A percentile compares a stretch with the other conserved stretches of the same genome.
phyloP scores from a whole-genome alignment of 2,329 filamentous ascomycete species.

The Ceratocystis cubensis region DNA sequence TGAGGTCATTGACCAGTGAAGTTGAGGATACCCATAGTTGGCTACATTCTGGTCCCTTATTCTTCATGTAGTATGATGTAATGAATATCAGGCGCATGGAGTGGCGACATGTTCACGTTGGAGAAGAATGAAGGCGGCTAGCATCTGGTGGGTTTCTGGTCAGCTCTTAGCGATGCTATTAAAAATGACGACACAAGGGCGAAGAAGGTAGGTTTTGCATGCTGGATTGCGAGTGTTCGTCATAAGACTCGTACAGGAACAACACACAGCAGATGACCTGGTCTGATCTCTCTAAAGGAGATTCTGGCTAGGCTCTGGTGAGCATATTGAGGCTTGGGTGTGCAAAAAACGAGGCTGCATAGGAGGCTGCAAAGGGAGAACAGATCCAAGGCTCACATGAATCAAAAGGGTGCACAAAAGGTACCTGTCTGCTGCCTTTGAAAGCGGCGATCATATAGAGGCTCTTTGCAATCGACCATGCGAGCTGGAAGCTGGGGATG shows the following conservation, averaged over 20 bases:
- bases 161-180: too few relatives aligned
- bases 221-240: too few relatives aligned
- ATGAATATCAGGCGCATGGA: too few relatives aligned
- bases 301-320: too few relatives aligned
- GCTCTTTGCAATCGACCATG: not conserved
- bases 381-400: not conserved
- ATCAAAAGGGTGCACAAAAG: not conserved
- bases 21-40: constrained; percentile 77
- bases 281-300: too few relatives aligned
- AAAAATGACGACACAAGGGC: too few relatives aligned
- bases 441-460: not conserved
- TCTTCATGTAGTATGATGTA: too few relatives aligned
- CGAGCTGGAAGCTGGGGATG: not conserved
- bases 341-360: not conserved
- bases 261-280: not conserved
- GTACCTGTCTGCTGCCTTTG: not conserved
- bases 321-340: too few relatives aligned
- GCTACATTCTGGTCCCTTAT: constrained; percentile 14
- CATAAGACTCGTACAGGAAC: not conserved
- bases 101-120: too few relatives aligned
- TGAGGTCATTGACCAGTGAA: constrained; percentile 81
- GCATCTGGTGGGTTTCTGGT: too few relatives aligned
- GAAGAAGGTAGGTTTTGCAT: too few relatives aligned
- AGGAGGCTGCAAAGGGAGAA: not conserved
- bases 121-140: too few relatives aligned